Conservation (phyloP, 192 early-diverging fungal genomes). For the Coemansia reversa region DNA sequence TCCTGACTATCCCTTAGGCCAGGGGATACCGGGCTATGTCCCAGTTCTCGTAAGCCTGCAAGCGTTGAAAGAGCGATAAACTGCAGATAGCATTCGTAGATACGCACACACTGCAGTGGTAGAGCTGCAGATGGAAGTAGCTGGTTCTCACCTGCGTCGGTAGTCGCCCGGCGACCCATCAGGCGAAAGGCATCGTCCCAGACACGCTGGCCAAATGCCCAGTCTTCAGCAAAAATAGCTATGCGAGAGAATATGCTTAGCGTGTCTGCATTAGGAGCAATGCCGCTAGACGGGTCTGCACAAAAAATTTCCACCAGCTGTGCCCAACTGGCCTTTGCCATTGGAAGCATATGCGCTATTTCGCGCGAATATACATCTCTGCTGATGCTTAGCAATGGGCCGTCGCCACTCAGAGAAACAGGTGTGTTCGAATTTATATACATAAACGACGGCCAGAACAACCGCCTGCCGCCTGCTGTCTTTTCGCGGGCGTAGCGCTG, state of each 20-base stretch:
- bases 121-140: neutral
- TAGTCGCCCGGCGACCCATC: neutral
- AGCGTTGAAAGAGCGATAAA: conserved; percentile 13
- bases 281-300: conserved; percentile 2
- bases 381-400: conserved; percentile 7
- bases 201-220: conserved; percentile 38
- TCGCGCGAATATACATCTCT: conserved; percentile 4
- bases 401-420: conserved; percentile 3
- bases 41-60: conserved; percentile 6
- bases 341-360: conserved; percentile 9
- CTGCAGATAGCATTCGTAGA: conserved; percentile 46
- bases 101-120: conserved; percentile 24
- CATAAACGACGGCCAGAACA: conserved; percentile 53
- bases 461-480: conserved; percentile 3
- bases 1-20: neutral
- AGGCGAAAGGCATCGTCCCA: conserved; percentile 39
- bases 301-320: conserved; percentile 9
- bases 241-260: conserved; percentile 34
- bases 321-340: conserved; percentile 30
- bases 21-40: neutral
- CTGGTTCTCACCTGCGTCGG: neutral
- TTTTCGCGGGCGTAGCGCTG: conserved; percentile 40
- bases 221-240: conserved; percentile 18
- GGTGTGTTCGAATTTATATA: conserved; percentile 28
- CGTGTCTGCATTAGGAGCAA: conserved; percentile 31